Base-by-base conservation (phyloP, 192 early-diverging fungal species). In the Umbelopsis isabellina region DNA sequence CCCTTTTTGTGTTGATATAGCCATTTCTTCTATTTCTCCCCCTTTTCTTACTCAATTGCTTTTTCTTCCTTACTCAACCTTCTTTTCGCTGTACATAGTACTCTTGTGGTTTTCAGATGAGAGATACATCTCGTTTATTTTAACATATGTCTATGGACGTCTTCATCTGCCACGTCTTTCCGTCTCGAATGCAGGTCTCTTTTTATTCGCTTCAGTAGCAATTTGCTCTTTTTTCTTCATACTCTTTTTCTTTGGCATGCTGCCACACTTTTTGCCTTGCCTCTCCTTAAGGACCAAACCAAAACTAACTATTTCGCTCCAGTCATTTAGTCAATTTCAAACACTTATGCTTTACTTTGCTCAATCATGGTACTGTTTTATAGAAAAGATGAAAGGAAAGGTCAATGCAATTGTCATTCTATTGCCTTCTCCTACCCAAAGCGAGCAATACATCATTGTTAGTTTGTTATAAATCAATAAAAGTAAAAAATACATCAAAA, bases 31-130 rank as follows among this genome's bases (percentile, higher is more conserved):
- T 41, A 41, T 41, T 41, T 41, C 37, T 41, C 37, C 37, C 37
- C 37, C 37, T 41, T 41, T 41, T 41, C 10, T 41, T 41, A 41
- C 1, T 41, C 37, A 6, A 41, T 41, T 41, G 37, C 37, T 41
- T 30, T 41, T 35, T n/a, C n/a, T n/a, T n/a, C n/a, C 30, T 25
- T 30, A 10, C 30, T 13, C 25, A 30, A 15, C 13, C 52, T 55
- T 61, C 55, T 35, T 35, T 61, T 61, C 55, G 55, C 55, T 61
- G 55, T 61, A 61, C 55, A 61, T 61, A 61, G 55, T 61, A 61
- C 55, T 61, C 55, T 61, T 52, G 27, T 61, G 55, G 37, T 41
- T 41, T 41, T 41, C 5, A 41, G 37, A 41, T 41, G 37, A 10
- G 37, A 5, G 37, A 41, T 5, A 41, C 37, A 41, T 41, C 37